Conservation (phyloP, 441 rosid species). For the Euphorbia schlechtendalii region DNA sequence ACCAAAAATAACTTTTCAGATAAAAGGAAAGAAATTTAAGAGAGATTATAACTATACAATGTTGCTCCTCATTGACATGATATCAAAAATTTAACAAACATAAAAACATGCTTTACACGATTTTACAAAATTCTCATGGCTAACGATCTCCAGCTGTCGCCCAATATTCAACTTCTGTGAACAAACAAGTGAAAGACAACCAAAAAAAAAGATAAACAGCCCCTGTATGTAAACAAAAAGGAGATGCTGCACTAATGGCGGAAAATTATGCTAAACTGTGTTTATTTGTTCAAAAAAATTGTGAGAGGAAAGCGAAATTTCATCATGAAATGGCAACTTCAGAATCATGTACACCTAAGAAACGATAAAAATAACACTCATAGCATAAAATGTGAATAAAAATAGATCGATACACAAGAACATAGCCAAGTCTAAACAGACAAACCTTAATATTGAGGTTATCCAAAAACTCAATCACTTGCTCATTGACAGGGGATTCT, state of each 20-base stretch:
- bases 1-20: too few species aligned
- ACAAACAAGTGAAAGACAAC: neutral
- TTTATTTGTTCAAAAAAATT: neutral
- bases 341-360: neutral
- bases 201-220: neutral
- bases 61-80: slow-evolving; percentile 47
- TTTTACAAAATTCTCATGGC: slow-evolving; percentile 34
- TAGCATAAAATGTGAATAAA: neutral
- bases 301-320: neutral
- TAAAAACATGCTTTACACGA: slow-evolving; percentile 23
- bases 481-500: slow-evolving; percentile 32
- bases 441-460: slow-evolving; percentile 43
- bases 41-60: neutral
- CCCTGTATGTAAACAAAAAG: neutral
- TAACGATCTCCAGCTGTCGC: too few species aligned
- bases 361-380: neutral
- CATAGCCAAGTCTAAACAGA: neutral
- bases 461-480: slow-evolving; percentile 42
- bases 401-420: neutral
- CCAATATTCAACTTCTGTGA: slow-evolving; percentile 24
- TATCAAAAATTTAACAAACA: slow-evolving; percentile 40
- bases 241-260: neutral
- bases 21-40: neutral
- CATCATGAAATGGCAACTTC: neutral
- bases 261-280: too few species aligned